Evolutionary conservation across 1,284 basidiomycete species (phyloP), one percentile per base, ranked within the genome.

Genomic region (Moesziomyces globuligerus): DNA sequence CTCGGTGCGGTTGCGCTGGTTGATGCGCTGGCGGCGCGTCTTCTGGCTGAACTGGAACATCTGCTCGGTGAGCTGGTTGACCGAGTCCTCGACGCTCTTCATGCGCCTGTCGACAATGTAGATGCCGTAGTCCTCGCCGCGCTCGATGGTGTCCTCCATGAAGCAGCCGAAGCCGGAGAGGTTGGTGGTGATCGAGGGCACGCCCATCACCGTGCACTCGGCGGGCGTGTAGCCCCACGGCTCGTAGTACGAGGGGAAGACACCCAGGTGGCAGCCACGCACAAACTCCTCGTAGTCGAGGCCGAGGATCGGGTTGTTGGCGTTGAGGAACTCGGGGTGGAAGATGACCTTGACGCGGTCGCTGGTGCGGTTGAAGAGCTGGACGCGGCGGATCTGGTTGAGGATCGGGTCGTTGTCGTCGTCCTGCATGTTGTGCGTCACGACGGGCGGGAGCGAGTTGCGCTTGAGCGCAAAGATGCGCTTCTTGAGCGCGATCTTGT

Each of bases 241-340:
- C 83, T 94, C 93, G 83, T 86, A 87, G 82, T 98, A 98, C 75
- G 91, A 93, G 2, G 95, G 94, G 88, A 98, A 98, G 36, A 98
- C 94, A 64, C 95, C 95, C 61, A 98, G 85, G 86, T 98, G 95
- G 83, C 95, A 98, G 3, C 95, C 95, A 72, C 95, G 87, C 15
- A 98, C 95, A 81, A 98, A 98, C 85, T 98, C 95, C 83, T 98
- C 95, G 82, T 98, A 98, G 83, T 98, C 95, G 66, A 98, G 86
- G 2, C 94, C 94, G 21, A 98, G 85, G 58, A 98, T 96, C 0
- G 95, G 95, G 85, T 98, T 97, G 85, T 94, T 97, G 59, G 92
- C 90, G 85, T 95, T 98, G 81, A 98, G 84, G 85, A 98, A 98
- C 83, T 98, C 95, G 5, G 95, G 95, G 84, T 98, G 95, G 88